Conservation (phyloP, 2,329 filamentous ascomycete genomes). For the Fusarium annulatum region DNA sequence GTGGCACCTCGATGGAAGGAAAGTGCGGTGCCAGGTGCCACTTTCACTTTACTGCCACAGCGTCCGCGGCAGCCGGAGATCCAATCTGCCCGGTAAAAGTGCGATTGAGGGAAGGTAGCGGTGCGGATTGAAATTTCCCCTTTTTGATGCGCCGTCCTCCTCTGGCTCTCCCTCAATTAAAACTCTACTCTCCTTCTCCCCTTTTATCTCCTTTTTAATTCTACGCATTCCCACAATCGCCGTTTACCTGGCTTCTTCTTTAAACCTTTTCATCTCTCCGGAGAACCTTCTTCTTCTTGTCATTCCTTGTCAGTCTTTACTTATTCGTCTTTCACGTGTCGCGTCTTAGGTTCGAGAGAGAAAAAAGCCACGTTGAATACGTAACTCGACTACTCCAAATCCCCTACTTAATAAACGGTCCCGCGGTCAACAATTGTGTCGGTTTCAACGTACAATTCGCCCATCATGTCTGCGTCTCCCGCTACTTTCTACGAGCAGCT, state of each 20-base stretch:
- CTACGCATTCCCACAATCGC: conserved; percentile 39
- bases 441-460: conserved; percentile 26
- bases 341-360: conserved; percentile 21
- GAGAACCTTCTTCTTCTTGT: conserved; percentile 50
- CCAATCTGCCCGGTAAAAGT: conserved; percentile 33
- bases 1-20: conserved; percentile 35
- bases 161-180: conserved; percentile 37
- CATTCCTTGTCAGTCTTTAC: conserved; percentile 49
- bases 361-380: conserved; percentile 38
- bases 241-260: conserved; percentile 31
- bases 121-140: conserved; percentile 52
- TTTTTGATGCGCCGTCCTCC: conserved; percentile 47
- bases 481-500: conserved; percentile 65
- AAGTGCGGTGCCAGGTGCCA: conserved; percentile 41
- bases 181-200: conserved; percentile 42
- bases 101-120: conserved; percentile 17
- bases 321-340: conserved; percentile 34
- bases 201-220: conserved; percentile 43
- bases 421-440: conserved; percentile 15
- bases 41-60: conserved; percentile 33
- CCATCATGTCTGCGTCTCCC: conserved; percentile 53
- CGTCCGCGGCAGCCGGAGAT: conserved; percentile 28
- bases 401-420: conserved; percentile 29
- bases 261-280: conserved; percentile 37
- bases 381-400: conserved; percentile 11